Conservation (phyloP, 768 basidiomycete species). For the Pleurotus cornucopiae region DNA sequence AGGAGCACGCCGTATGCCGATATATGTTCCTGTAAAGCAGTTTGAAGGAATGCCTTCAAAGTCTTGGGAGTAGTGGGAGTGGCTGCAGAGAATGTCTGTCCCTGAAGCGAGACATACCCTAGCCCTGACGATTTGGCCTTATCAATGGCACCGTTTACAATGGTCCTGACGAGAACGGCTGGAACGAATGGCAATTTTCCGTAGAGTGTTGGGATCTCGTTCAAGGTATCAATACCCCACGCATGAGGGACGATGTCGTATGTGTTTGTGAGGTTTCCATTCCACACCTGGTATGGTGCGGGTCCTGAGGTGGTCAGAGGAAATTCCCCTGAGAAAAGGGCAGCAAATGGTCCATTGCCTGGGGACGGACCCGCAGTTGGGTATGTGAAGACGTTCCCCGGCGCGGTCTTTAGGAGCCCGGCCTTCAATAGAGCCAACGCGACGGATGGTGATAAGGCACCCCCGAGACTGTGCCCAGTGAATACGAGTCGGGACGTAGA, state of each 20-base stretch:
- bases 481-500: slow-evolving; percentile 2
- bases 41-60: background rate
- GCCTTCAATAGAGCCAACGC: slow-evolving; percentile 4
- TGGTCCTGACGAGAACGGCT: too few species aligned
- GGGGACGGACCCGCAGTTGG: slow-evolving; percentile 1
- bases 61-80: background rate
- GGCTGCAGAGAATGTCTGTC: background rate
- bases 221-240: background rate
- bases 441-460: slow-evolving; percentile 2
- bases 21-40: background rate
- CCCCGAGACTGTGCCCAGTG: slow-evolving; percentile 8
- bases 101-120: background rate
- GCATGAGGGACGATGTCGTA: slow-evolving; percentile 7
- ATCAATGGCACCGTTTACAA: background rate
- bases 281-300: background rate
- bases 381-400: background rate
- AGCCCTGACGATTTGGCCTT: background rate
- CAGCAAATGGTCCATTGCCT: slow-evolving; percentile 1
- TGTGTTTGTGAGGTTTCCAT: background rate
- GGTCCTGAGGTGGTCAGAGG: background rate
- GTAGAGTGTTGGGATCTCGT: background rate
- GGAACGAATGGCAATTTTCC: background rate
- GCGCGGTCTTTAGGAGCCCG: background rate
- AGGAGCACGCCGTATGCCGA: background rate
- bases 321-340: background rate